phyloP scores from a whole-genome alignment of 2,329 filamentous ascomycete genomes.

The Orbilia quercus region DNA sequence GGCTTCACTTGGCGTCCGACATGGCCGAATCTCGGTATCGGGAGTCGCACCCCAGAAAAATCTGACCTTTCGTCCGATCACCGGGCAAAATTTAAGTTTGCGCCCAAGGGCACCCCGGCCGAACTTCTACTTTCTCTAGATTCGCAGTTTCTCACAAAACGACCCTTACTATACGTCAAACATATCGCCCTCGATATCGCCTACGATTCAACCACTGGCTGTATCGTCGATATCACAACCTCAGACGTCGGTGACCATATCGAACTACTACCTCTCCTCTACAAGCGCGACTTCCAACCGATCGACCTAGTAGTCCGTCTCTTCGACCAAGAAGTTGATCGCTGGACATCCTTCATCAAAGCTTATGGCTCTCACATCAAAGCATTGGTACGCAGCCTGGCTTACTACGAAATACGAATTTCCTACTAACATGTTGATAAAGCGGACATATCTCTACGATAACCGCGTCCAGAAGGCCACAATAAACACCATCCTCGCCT shows the following conservation, averaged over 20 bases:
- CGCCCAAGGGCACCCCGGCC: conserved; percentile 25
- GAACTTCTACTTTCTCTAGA: conserved; percentile 45
- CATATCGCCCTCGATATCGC: conserved; percentile 46
- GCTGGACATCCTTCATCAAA: conserved; percentile 47
- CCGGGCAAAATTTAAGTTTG: conserved; percentile 50
- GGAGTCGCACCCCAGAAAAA: conserved; percentile 15
- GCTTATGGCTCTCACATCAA: conserved; percentile 50
- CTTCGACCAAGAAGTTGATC: conserved; percentile 51
- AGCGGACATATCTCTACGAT: conserved; percentile 54
- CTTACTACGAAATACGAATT: neutral
- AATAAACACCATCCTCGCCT: conserved; percentile 54
- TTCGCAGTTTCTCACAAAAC: conserved; percentile 45
- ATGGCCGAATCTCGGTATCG: conserved; percentile 35
- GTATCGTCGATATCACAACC: conserved; percentile 50
- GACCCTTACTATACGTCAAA: conserved; percentile 47
- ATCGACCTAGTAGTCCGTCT: conserved; percentile 48
- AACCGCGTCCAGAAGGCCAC: conserved; percentile 55
- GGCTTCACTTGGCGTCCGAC: conserved; percentile 55
- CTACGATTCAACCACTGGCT: conserved; percentile 22
- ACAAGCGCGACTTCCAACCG: conserved; percentile 53
- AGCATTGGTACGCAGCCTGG: conserved; percentile 30
- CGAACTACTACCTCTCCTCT: conserved; percentile 40
- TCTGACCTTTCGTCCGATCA: conserved; percentile 48
- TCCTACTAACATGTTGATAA: conserved; percentile 1
- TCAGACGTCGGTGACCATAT: conserved; percentile 53